Base-by-base conservation (phyloP, 805 yeast genomes). In the Cyberlindnera mississippiensis region DNA sequence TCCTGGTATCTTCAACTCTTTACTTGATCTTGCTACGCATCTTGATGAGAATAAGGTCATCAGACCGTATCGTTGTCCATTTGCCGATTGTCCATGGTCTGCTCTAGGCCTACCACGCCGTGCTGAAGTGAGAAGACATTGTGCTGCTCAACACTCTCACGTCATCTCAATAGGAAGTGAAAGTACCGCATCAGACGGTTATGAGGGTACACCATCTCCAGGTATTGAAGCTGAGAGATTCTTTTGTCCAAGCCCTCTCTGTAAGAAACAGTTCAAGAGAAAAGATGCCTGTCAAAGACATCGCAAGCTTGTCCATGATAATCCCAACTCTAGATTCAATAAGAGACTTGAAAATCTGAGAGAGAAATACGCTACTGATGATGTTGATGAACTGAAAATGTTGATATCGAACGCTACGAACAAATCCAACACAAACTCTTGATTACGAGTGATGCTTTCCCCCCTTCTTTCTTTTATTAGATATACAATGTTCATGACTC, bases 211-310 rank as follows among this genome's bases (percentile, higher is more conserved):
- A 5, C 13, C 24, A 28, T 3, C 12, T 19, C 28, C 36, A 6
- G 12, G 29, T 17, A 16, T 18, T 15, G 37, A 40, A 10, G 39
- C 44, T 17, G 40, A 40, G 10, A 28, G 19, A 15, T 46, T 46
- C n/a, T 33, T 46, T 4, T 69, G 73, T 42, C 48, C 60, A 0
- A 51, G 59, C 34, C 51, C 55, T 4, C 53, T 54, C 37, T 79
- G 85, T 50, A 69, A 66, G 9, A 75, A 72, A 46, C 53, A 51
- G 7, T 78, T 78, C 51, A 69, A 70, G 46, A 61, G 84, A 37
- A 69, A 68, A 40, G 84, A 79, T 54, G 72, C 82, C 1, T 64
- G 71, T 42, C 68, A 64, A 33, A 66, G 84, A 48, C 85, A 79
- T 51, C 64, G 64, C 22, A 67, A 68, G 37, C 61, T 77, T 44